Base-by-base conservation (phyloP, 495 filamentous ascomycete species). In the Achaetomiella virescens region DNA sequence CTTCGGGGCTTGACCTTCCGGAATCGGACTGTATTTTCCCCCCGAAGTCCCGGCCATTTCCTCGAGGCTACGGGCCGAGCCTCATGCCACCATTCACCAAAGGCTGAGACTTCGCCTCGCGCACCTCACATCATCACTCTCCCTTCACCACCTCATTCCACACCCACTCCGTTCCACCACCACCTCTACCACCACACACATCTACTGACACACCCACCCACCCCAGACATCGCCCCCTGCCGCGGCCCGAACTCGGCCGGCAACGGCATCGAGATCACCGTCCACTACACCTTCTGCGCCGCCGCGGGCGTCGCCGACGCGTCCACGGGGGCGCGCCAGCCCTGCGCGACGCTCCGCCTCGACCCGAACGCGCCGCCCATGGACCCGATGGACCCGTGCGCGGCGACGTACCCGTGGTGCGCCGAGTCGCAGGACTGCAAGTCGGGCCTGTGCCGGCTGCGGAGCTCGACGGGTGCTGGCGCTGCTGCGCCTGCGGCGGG, bases 221-320 rank as follows among this genome's bases (percentile, higher is more conserved):
- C 61, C 41, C 69, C 75, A 61, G 73, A 77, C 49, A 43, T 72
- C 25, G 59, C 63, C 2, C 71, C 71, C 0, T 77, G 74, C 61
- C 57, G 37, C 0, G 66, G 65, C 21, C 62, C 67, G 11, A 4
- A 31, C 4, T 9, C 27, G 5, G 4, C 27, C 27, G 9, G 9
- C 27, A 31, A 31, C 27, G 27, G 27, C 27, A 60, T 75, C 46
- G 72, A 76, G 42, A 71, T 70, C 46, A 64, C 62, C 17, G 58
- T 76, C 4, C 64, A 71, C 52, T 78, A 77, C 59, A 50, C 46
- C 11, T 76, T 70, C 61, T 75, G 74, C 52, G n/a, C n/a, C 38
- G 4, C 27, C 27, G 27, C 27, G 5, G 9, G 27, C 27, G 5
- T 9, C 27, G 9, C 9, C 27, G 27, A 31, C 27, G 5, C 38